A percentile compares a stretch with the other conserved stretches of the same genome.
Evolutionary conservation across 805 yeast species (phyloP).

Genomic region (Teunomyces funiuensis): DNA sequence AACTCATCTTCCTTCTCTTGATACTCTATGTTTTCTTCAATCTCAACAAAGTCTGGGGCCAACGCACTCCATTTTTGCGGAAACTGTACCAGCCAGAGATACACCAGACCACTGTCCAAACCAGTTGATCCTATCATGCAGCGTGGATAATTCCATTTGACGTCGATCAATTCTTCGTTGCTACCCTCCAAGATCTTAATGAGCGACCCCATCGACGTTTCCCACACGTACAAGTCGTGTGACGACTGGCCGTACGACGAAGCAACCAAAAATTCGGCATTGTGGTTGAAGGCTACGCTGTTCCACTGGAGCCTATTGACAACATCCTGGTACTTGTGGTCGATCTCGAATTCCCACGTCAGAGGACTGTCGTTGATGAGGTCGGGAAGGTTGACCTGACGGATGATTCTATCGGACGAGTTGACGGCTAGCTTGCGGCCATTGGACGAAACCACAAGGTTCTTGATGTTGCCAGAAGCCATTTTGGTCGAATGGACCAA

Average conservation of each 20-base stretch:
- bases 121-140: conserved; percentile 84
- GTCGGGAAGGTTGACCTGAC: conserved; percentile 58
- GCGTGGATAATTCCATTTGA: conserved; percentile 78
- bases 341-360: conserved; percentile 59
- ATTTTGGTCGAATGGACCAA: conserved; percentile 53
- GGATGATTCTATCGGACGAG: conserved; percentile 71
- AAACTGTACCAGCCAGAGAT: conserved; percentile 75
- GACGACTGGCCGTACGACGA: conserved; percentile 80
- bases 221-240: conserved; percentile 92
- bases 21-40: conserved; percentile 87
- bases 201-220: conserved; percentile 81
- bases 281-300: conserved; percentile 68
- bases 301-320: conserved; percentile 91
- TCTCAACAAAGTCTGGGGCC: conserved; percentile 94
- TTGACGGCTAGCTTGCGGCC: conserved; percentile 68
- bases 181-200: conserved; percentile 90
- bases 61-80: conserved; percentile 96
- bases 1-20: conserved; percentile 90
- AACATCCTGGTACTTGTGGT: conserved; percentile 85
- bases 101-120: conserved; percentile 77
- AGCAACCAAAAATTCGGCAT: conserved; percentile 82
- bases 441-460: conserved; percentile 56
- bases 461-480: conserved; percentile 71
- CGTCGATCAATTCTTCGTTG: conserved; percentile 80
- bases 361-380: conserved; percentile 28